These are phyloP conservation scores for Teratosphaeria zuluensis DNA, from an alignment of 2,329 filamentous ascomycete species.

Conservation along the genomic window DNA sequence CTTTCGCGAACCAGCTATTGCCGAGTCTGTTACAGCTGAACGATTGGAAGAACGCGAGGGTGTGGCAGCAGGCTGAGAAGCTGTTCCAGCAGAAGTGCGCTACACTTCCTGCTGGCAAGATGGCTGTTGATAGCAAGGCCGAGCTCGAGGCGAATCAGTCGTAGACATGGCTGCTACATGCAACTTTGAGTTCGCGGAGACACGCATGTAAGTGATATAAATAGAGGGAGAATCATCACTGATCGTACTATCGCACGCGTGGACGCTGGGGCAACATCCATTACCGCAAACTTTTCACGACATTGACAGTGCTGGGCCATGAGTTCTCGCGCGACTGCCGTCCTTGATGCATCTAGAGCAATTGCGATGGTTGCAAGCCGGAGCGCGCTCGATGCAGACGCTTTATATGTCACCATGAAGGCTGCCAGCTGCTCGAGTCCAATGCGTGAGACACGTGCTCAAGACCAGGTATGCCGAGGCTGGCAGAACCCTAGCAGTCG, in stretches of 20 bases:
- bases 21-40: constrained; percentile 70
- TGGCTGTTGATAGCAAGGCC: constrained; percentile 5
- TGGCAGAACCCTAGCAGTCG: no score
- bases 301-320: no score
- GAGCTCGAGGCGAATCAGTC: constrained; percentile 7
- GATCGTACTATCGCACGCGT: neutral
- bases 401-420: no score
- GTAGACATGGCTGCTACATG: neutral
- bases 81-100: constrained; percentile 75
- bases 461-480: no score
- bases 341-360: no score
- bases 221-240: neutral
- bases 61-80: constrained; percentile 81
- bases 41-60: constrained; percentile 58
- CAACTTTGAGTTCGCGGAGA: neutral
- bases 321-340: no score
- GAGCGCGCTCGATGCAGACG: no score
- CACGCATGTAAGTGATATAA: neutral
- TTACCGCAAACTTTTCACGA: no score
- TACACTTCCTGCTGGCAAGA: constrained; percentile 46
- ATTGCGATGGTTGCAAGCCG: no score
- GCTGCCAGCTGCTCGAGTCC: no score
- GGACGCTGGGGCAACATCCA: no score
- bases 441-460: no score
- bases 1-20: constrained; percentile 69